phyloP scores from a whole-genome alignment of 768 basidiomycete genomes.

The Trametes cingulata region DNA sequence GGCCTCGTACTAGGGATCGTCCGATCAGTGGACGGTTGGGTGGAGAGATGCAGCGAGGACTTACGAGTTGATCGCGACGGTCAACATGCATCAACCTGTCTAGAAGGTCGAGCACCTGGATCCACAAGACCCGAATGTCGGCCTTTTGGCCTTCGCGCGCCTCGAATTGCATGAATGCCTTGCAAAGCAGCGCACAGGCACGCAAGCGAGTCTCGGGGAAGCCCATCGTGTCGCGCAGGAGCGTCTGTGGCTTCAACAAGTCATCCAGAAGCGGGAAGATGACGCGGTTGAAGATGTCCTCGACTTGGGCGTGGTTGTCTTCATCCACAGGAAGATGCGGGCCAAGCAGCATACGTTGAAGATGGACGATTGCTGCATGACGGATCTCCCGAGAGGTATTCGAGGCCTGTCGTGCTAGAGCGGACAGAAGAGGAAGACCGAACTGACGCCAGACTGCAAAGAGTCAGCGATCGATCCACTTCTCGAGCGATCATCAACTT shows the following conservation, averaged over 20 bases:
- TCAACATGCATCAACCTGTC: slow-evolving; percentile 89
- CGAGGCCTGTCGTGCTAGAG: slow-evolving; percentile 77
- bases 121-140: slow-evolving; percentile 79
- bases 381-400: slow-evolving; percentile 85
- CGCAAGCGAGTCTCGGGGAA: slow-evolving; percentile 90
- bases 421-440: slow-evolving; percentile 71
- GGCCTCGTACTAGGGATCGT: slow-evolving; percentile 76
- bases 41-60: slow-evolving; percentile 29
- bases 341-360: slow-evolving; percentile 80
- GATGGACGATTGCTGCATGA: slow-evolving; percentile 42
- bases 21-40: background rate
- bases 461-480: background rate
- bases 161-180: slow-evolving; percentile 93
- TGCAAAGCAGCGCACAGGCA: slow-evolving; percentile 89
- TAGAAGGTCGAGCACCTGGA: slow-evolving; percentile 84
- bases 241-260: slow-evolving; percentile 80
- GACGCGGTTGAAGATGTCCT: slow-evolving; percentile 85
- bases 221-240: slow-evolving; percentile 76
- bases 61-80: slow-evolving; percentile 82
- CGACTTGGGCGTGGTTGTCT: slow-evolving; percentile 61
- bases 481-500: background rate
- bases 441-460: slow-evolving; percentile 68
- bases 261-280: slow-evolving; percentile 93
- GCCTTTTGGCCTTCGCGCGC: slow-evolving; percentile 64
- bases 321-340: slow-evolving; percentile 65